A percentile compares a stretch with the other conserved stretches of the same genome.
These are phyloP conservation scores for Beauveria scarabaeidicola DNA, from an alignment of 2,329 filamentous ascomycete species.

Conservation along the genomic window DNA sequence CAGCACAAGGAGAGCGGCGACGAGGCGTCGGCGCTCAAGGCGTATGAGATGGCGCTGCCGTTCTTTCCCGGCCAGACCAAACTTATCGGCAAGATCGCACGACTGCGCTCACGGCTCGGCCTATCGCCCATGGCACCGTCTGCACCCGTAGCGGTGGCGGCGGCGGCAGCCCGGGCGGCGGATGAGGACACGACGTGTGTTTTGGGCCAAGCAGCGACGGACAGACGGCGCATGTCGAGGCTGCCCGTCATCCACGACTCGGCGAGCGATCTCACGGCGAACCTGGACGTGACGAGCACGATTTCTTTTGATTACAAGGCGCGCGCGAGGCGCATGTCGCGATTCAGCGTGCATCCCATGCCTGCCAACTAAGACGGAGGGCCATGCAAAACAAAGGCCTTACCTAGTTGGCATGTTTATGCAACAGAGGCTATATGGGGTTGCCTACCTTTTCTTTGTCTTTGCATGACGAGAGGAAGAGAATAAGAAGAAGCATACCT, in stretches of 20 bases:
- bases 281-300: constrained; percentile 4
- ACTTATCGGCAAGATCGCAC: constrained; percentile 60
- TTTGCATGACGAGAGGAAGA: too few species aligned
- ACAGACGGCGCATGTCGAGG: constrained; percentile 7
- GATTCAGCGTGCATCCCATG: constrained; percentile 11
- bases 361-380: neutral
- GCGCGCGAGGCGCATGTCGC: constrained; percentile 14
- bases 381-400: too few species aligned
- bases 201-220: neutral
- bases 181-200: neutral
- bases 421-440: too few species aligned
- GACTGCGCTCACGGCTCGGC: constrained; percentile 46
- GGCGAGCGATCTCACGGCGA: constrained; percentile 3
- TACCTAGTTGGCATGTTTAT: too few species aligned
- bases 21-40: constrained; percentile 65
- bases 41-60: constrained; percentile 77
- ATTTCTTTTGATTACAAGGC: constrained; percentile 4
- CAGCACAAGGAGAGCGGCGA: constrained; percentile 83
- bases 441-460: too few species aligned
- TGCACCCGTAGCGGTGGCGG: neutral
- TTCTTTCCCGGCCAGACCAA: constrained; percentile 84
- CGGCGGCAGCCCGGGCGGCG: neutral
- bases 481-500: too few species aligned
- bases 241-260: constrained; percentile 5
- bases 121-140: constrained; percentile 13